Base-by-base conservation (phyloP, 768 basidiomycete species). In the Podaxis pistillaris region DNA sequence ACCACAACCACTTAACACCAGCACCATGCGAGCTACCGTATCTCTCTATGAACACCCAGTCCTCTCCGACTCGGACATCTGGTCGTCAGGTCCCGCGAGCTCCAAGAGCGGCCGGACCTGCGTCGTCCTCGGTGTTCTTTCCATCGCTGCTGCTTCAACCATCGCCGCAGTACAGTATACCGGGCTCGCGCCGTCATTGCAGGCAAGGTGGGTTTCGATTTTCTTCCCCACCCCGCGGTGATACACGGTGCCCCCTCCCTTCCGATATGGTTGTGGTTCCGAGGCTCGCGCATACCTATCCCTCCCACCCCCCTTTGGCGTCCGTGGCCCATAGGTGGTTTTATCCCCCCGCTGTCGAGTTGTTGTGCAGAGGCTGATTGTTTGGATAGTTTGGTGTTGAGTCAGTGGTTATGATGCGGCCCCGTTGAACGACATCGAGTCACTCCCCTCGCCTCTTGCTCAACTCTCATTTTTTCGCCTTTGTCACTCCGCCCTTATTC, bases 21-120 rank as follows among this genome's bases (percentile, higher is more conserved):
- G 44, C 41, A 71, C 58, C 41, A 79, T 80, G 78, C 78, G 76
- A 62, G 78, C 76, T 54, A 71, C 71, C 17, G 63, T 65, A 62
- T 69, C 70, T 53, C 62, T 80, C 51, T 80, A 80, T 68, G 75
- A 75, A 54, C 74, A 77, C 63, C 77, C 77, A 4, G 72, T 72
- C 41, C 74, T 80, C 65, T 71, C 77, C 17, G 64, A 69, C 63
- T 78, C 78, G 22, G 76, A 79, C 52, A 72, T 78, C 30, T 78
- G 77, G 78, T 66, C 65, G 17, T 73, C 72, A 33, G 69, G 74
- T 49, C 68, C 44, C 58, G 69, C 62, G 69, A 68, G 60, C 66
- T 64, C 50, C 64, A 74, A 19, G 68, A 53, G 56, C 67, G 57
- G 61, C 62, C 50, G 56, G 65, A 50, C 68, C 65, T 50, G 46